Evolutionary conservation across 2,329 filamentous ascomycete genomes (phyloP).

Genomic region (Blastomyces percursus): DNA sequence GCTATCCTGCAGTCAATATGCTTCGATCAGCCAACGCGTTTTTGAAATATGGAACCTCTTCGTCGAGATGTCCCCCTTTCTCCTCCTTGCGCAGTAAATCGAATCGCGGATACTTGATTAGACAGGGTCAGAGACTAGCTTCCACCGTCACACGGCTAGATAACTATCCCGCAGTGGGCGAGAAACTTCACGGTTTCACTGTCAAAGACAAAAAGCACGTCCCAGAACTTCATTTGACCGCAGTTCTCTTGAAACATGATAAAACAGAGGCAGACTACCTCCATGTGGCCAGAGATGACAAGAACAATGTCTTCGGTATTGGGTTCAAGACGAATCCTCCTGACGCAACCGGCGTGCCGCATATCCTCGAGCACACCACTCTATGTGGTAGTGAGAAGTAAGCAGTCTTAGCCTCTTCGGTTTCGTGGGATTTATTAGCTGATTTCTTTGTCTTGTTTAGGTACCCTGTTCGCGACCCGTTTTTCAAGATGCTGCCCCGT

Average conservation of each 20-base stretch:
- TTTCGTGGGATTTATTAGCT: slow-evolving; percentile 6
- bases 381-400: slow-evolving; percentile 91
- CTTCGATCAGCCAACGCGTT: slow-evolving; percentile 8
- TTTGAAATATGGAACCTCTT: neutral
- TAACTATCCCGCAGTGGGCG: slow-evolving; percentile 65
- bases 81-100: neutral
- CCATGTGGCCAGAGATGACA: slow-evolving; percentile 86
- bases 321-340: slow-evolving; percentile 99
- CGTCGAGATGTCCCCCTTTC: slow-evolving; percentile 1
- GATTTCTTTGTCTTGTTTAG: slow-evolving; percentile 34
- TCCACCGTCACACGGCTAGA: slow-evolving; percentile 65
- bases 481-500: slow-evolving; percentile 98
- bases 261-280: slow-evolving; percentile 94
- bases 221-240: slow-evolving; percentile 84
- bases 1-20: slow-evolving; percentile 3
- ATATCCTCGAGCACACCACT: slow-evolving; percentile 96
- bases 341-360: slow-evolving; percentile 88
- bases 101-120: neutral
- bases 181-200: slow-evolving; percentile 88
- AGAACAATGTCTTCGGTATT: slow-evolving; percentile 99
- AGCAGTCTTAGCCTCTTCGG: slow-evolving; percentile 15
- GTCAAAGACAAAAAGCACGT: slow-evolving; percentile 81
- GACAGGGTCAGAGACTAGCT: slow-evolving; percentile 16
- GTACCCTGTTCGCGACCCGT: slow-evolving; percentile 94
- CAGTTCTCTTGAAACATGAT: slow-evolving; percentile 81